Conservation (phyloP, 2,329 filamentous ascomycete species). For the Lojkania enalia region DNA sequence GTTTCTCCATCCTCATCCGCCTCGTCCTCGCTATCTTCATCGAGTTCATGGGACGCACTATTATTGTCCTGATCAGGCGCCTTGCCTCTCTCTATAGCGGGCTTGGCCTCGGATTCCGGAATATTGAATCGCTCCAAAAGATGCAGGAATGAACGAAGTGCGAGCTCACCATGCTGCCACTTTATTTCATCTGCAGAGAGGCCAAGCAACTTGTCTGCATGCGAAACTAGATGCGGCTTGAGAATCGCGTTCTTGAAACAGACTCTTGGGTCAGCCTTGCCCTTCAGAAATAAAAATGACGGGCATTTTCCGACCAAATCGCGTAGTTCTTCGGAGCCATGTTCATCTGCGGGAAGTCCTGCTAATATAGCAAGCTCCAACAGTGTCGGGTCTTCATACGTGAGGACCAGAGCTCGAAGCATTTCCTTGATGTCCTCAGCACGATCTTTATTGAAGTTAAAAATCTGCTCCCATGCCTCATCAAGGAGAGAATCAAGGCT, state of each 20-base stretch:
- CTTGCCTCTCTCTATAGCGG: not conserved
- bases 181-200: constrained; percentile 8
- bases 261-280: constrained; percentile 1
- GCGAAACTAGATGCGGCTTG: constrained; percentile 8
- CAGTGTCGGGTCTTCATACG: constrained; percentile 9
- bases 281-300: constrained; percentile 4
- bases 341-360: not conserved
- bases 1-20: constrained; percentile 2
- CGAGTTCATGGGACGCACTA: not conserved
- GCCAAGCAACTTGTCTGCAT: constrained; percentile 4
- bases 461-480: constrained; percentile 8
- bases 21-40: not conserved
- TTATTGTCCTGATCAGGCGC: not conserved
- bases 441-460: not conserved
- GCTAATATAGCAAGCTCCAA: constrained; percentile 7
- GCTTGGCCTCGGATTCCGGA: not conserved
- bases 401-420: constrained; percentile 5
- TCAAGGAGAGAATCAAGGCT: constrained; percentile 7
- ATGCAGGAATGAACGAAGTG: constrained; percentile 6
- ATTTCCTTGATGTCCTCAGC: constrained; percentile 7
- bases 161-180: constrained; percentile 11
- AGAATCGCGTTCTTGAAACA: constrained; percentile 9
- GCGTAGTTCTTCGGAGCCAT: constrained; percentile 2
- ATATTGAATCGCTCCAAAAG: constrained; percentile 5
- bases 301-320: constrained; percentile 2